Base-by-base conservation (phyloP, 2,329 filamentous ascomycete species). In the Dactylonectria estremocensis region DNA sequence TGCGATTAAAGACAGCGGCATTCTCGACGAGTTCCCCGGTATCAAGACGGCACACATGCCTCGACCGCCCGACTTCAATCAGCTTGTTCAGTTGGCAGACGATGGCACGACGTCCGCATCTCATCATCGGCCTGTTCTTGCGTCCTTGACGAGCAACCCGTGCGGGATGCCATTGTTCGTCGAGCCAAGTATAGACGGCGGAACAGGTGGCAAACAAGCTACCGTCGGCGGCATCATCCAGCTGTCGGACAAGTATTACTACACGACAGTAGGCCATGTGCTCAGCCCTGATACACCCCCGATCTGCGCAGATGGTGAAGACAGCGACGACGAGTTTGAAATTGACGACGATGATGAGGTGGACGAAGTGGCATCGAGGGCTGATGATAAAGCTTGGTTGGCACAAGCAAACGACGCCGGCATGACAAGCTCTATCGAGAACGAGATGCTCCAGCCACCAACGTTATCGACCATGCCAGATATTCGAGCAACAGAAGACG, bases 11-110 rank as follows among this genome's bases (percentile, higher is more conserved):
- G 37, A 56, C 22, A 56, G 54, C 22, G 54, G 54, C 14, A 56
- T 56, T 13, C 54, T 56, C 22, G 10, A 46, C 6, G 54, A 56
- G 35, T 56, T 56, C 10, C 54, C 54, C 16, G 54, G 54, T 1
- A 45, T 56, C 37, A 45, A 56, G 54, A 43, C 37, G 20, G 54
- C 54, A 6, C 54, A 56, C 16, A 56, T 56, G 35, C 37, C 54
- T 20, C 54, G 35, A 24, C 35, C 54, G 35, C 35, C 54, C 8
- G 54, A 56, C 20, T 56, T 56, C 24, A 37, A 56, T 31, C 35
- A 56, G 20, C 54, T 56, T 2, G 35, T 43, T 43, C 37, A 45
- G 11, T 28, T 56, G 9, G 54, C 54, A 11, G 54, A 55, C 18
- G 16, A 40, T 14, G 2, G 2, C 37, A 40, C 37, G 11, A 14